Percentiles rank a stretch among this genome's conserved stretches.
These are phyloP conservation scores for Aspergillus incahuasiensis DNA, from an alignment of 495 filamentous ascomycete species.

Conservation along the genomic window DNA sequence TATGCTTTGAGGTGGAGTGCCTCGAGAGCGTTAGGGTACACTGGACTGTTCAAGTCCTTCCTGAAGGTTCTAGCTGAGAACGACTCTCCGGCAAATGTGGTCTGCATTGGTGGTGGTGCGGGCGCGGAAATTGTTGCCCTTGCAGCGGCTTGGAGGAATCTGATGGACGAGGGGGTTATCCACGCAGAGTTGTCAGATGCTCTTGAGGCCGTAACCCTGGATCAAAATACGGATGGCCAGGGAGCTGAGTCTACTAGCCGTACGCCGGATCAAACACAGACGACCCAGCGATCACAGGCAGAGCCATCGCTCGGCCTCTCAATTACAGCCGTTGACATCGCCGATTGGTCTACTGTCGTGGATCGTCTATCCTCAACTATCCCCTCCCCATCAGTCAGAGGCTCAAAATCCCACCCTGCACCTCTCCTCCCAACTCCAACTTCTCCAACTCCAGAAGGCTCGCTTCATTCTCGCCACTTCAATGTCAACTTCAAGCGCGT, in stretches of 20 bases:
- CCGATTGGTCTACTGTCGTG: slow-evolving; percentile 65
- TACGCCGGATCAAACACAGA: background rate
- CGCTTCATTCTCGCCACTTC: slow-evolving; percentile 20
- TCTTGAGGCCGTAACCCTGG: slow-evolving; percentile 21
- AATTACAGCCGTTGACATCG: slow-evolving; percentile 73
- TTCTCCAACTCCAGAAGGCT: background rate
- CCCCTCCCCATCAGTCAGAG: slow-evolving; percentile 27
- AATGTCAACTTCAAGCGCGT: slow-evolving; percentile 49
- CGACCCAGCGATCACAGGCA: background rate
- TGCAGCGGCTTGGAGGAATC: slow-evolving; percentile 54
- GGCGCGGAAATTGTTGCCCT: slow-evolving; percentile 79
- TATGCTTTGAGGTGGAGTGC: slow-evolving; percentile 90
- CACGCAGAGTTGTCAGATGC: slow-evolving; percentile 5
- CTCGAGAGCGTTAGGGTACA: slow-evolving; percentile 73
- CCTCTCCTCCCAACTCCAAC: slow-evolving; percentile 33
- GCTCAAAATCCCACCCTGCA: slow-evolving; percentile 44
- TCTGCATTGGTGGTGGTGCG: slow-evolving; percentile 81
- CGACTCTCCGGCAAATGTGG: slow-evolving; percentile 30
- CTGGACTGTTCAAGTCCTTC: slow-evolving; percentile 53
- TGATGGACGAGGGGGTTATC: slow-evolving; percentile 18
- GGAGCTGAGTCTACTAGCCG: background rate
- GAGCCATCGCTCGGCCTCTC: slow-evolving; percentile 28
- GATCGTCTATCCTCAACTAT: slow-evolving; percentile 45
- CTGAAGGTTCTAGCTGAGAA: slow-evolving; percentile 10
- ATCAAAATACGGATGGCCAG: background rate